These are phyloP conservation scores for Ganoderma lingzhi DNA, from an alignment of 1,284 basidiomycete species.

Conservation along the genomic window DNA sequence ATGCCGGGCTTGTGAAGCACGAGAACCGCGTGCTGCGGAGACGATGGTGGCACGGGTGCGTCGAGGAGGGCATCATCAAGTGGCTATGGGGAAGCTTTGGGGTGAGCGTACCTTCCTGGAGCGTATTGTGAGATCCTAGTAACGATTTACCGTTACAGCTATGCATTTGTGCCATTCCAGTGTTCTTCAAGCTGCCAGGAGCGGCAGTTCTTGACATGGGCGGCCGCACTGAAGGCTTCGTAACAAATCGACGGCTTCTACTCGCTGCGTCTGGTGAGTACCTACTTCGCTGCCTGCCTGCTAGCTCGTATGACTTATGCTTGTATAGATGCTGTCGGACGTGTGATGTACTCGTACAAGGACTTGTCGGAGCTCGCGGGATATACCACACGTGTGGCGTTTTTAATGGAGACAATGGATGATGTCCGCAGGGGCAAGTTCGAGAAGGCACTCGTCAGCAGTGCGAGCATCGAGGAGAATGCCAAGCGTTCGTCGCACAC, in stretches of 20 bases:
- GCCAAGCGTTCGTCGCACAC: constrained; percentile 66
- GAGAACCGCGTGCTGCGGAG: constrained; percentile 86
- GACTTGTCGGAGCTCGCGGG: constrained; percentile 96
- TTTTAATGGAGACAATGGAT: constrained; percentile 91
- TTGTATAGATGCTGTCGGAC: constrained; percentile 74
- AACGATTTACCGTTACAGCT: constrained; percentile 54
- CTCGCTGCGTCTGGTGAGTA: constrained; percentile 77
- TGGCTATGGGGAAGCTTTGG: constrained; percentile 98
- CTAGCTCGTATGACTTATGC: not conserved
- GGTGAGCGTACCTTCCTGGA: constrained; percentile 49
- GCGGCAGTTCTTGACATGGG: constrained; percentile 77
- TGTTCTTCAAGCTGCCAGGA: constrained; percentile 91
- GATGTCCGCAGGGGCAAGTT: constrained; percentile 88
- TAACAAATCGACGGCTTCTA: constrained; percentile 92
- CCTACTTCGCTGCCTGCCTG: not conserved
- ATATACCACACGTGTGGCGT: constrained; percentile 92
- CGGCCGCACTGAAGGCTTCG: constrained; percentile 90
- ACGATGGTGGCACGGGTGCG: constrained; percentile 91
- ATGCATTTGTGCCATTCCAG: constrained; percentile 92
- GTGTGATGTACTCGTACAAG: constrained; percentile 97
- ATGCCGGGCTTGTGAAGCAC: constrained; percentile 89
- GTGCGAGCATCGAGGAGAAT: constrained; percentile 81
- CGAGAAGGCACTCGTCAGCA: constrained; percentile 88
- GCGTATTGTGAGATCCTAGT: not conserved
- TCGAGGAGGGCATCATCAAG: constrained; percentile 96